Conservation (phyloP, 768 basidiomycete genomes). For the Heimioporus sp. region DNA sequence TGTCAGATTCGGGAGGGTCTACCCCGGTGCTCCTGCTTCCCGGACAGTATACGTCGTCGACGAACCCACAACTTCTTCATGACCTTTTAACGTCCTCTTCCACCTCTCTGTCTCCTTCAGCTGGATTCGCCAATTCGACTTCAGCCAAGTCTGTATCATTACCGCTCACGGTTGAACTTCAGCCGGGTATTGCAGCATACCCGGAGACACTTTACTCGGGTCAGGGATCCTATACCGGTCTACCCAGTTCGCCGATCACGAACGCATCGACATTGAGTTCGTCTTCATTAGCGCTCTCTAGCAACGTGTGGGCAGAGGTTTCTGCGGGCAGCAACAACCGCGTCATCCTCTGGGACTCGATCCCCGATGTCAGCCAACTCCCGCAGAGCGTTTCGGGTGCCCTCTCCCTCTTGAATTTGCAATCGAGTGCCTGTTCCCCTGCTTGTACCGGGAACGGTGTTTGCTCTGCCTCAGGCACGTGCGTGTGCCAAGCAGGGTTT, state of each 20-base stretch:
- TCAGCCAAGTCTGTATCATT: conserved; percentile 46
- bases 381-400: conserved; percentile 47
- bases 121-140: conserved; percentile 63
- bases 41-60: conserved; percentile 70
- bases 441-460: conserved; percentile 71
- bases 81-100: conserved; percentile 63
- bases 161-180: conserved; percentile 65
- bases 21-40: conserved; percentile 65
- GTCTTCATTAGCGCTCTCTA: conserved; percentile 65
- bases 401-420: conserved; percentile 64
- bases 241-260: conserved; percentile 48
- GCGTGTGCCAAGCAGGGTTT: conserved; percentile 72
- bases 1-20: conserved; percentile 54
- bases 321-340: conserved; percentile 53
- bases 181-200: conserved; percentile 69
- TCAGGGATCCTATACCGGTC: conserved; percentile 53
- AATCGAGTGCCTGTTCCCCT: conserved; percentile 73
- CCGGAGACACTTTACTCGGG: conserved; percentile 63
- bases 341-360: conserved; percentile 73
- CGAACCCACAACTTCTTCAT: conserved; percentile 72
- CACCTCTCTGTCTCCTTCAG: conserved; percentile 52
- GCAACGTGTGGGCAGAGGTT: conserved; percentile 67
- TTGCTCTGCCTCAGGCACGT: conserved; percentile 69
- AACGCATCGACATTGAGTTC: conserved; percentile 51
- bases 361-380: conserved; percentile 73